Evolutionary conservation across 495 filamentous ascomycete genomes (phyloP).

Genomic region (Lophiotrema nucula): DNA sequence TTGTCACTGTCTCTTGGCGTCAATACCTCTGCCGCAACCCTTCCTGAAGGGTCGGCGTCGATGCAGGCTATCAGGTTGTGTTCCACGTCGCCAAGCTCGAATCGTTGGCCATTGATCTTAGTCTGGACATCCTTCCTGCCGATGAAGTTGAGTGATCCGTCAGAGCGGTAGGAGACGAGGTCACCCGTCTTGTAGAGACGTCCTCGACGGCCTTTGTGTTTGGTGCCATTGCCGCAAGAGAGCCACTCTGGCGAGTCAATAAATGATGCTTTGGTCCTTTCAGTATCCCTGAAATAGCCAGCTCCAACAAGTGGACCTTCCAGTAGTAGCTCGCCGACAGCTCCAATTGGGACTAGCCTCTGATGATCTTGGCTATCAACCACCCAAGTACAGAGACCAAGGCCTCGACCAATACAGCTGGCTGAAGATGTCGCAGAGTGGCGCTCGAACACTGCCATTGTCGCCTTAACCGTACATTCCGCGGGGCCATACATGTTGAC

Average conservation of each 20-base stretch:
- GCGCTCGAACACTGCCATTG: background rate
- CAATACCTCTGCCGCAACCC: conserved; percentile 6
- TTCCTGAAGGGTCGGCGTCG: background rate
- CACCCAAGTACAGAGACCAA: background rate
- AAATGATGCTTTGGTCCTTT: conserved; percentile 1
- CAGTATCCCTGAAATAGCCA: background rate
- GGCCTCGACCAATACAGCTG: background rate
- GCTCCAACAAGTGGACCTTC: conserved; percentile 1
- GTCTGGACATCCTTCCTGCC: conserved; percentile 34
- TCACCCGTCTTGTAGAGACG: conserved; percentile 31
- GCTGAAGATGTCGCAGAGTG: background rate
- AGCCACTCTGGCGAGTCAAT: conserved; percentile 1
- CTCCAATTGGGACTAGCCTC: conserved; percentile 1
- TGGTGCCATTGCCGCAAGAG: background rate
- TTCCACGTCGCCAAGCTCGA: conserved; percentile 35
- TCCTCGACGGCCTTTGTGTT: background rate
- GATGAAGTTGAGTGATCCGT: conserved; percentile 29
- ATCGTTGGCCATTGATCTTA: conserved; percentile 31
- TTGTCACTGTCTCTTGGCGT: too few relatives aligned
- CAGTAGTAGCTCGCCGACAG: conserved; percentile 1
- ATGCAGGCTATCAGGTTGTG: conserved; percentile 8
- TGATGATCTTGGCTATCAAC: background rate
- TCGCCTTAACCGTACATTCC: background rate
- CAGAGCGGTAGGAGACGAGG: conserved; percentile 18
- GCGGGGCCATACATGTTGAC: background rate